Conservation (phyloP, 2,329 filamentous ascomycete species). For the Furcasterigmium furcatum region DNA sequence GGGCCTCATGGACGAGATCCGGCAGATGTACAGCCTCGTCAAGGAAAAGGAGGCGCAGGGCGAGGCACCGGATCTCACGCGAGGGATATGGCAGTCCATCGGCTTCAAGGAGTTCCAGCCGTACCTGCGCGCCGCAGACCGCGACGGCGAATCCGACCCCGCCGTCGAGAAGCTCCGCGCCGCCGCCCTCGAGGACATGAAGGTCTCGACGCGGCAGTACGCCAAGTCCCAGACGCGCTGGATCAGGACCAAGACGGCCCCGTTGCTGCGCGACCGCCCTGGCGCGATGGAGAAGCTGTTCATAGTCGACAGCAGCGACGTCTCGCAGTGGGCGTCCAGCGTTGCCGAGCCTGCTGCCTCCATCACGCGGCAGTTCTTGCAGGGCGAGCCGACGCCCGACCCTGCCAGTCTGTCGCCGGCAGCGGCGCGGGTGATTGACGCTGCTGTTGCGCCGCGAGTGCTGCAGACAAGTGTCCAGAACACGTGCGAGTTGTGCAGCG, state of each 20-base stretch:
- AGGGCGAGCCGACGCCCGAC: constrained; percentile 46
- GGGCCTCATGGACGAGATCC: constrained; percentile 47
- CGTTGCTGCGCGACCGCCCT: constrained; percentile 56
- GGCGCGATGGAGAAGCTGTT: constrained; percentile 60
- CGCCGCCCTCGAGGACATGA: constrained; percentile 69
- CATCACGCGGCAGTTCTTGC: constrained; percentile 63
- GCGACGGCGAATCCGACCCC: constrained; percentile 11
- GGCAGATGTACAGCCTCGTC: constrained; percentile 38
- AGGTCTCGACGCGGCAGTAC: constrained; percentile 83
- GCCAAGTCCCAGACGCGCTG: constrained; percentile 80
- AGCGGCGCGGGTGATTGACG: constrained; percentile 54
- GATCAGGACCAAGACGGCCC: constrained; percentile 80
- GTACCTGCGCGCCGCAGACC: constrained; percentile 52
- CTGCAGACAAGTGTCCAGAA: constrained; percentile 52
- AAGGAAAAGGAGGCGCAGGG: constrained; percentile 36
- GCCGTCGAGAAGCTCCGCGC: constrained; percentile 51
- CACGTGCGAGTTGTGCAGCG: constrained; percentile 72
- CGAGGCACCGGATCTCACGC: constrained; percentile 62
- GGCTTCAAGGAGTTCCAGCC: constrained; percentile 88
- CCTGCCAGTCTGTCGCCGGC: constrained; percentile 45
- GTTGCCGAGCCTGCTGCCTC: constrained; percentile 64
- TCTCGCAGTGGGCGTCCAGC: constrained; percentile 54
- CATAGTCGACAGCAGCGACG: constrained; percentile 76
- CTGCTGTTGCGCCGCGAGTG: constrained; percentile 35
- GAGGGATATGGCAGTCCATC: constrained; percentile 95